Percentiles rank a stretch among this genome's conserved stretches.
Evolutionary conservation across 768 basidiomycete genomes (phyloP).

Genomic region (Serendipita sp.): DNA sequence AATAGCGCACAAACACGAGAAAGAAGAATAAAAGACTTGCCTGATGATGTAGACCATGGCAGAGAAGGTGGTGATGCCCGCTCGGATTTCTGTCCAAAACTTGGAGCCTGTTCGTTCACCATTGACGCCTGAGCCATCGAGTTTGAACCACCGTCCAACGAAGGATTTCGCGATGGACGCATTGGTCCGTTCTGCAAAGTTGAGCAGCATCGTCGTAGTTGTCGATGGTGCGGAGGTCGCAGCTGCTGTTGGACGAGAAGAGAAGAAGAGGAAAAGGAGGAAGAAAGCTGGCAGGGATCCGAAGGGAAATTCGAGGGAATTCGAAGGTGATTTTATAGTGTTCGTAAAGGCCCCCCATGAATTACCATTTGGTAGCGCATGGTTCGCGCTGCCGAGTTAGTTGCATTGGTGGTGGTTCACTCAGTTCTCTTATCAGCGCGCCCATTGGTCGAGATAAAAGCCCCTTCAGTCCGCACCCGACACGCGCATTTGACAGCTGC

Average conservation of each 20-base stretch:
- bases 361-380: too few relatives aligned
- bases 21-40: slow-evolving; percentile 16
- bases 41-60: slow-evolving; percentile 24
- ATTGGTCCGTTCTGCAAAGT: slow-evolving; percentile 4
- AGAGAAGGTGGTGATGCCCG: slow-evolving; percentile 16
- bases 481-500: too few relatives aligned
- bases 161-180: slow-evolving; percentile 26
- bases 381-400: too few relatives aligned
- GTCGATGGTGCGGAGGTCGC: too few relatives aligned
- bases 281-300: not conserved
- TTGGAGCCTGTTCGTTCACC: slow-evolving; percentile 47
- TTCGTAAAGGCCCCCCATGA: too few relatives aligned
- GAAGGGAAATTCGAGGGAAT: not conserved
- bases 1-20: slow-evolving; percentile 19
- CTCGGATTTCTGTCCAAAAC: slow-evolving; percentile 27
- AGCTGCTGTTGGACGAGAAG: not conserved
- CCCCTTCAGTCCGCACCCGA: too few relatives aligned
- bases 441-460: too few relatives aligned
- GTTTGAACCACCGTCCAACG: slow-evolving; percentile 50
- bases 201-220: not conserved
- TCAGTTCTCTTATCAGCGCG: too few relatives aligned
- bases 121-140: slow-evolving; percentile 55
- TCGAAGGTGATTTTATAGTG: too few relatives aligned
- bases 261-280: not conserved
- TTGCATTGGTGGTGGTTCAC: too few relatives aligned